Evolutionary conservation across 768 basidiomycete species (phyloP).

Genomic region (Leucosporidium scottii): DNA sequence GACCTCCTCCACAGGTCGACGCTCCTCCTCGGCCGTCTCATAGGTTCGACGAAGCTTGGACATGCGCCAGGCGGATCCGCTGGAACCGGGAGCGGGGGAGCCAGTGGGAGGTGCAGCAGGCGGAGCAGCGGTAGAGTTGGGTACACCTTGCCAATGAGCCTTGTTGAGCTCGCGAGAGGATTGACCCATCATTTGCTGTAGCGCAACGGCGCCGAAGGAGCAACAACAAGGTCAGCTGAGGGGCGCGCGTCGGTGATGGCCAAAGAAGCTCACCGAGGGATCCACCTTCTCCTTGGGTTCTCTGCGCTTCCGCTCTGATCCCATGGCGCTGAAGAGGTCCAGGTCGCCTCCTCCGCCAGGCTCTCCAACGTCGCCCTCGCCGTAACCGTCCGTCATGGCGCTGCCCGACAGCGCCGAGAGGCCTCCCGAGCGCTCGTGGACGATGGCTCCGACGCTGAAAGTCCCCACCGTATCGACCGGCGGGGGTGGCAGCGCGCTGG

Average conservation of each 20-base stretch:
- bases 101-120: conserved; percentile 46
- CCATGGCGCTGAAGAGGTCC: conserved; percentile 86
- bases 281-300: conserved; percentile 40
- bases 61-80: conserved; percentile 96
- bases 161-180: conserved; percentile 43
- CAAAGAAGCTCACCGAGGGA: conserved; percentile 12
- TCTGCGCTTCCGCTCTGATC: conserved; percentile 65
- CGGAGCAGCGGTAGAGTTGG: conserved; percentile 45
- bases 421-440: conserved; percentile 16
- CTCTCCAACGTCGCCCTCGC: conserved; percentile 42
- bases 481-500: conserved; percentile 55
- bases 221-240: conserved; percentile 40
- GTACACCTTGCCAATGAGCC: conserved; percentile 41
- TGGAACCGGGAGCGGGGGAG: conserved; percentile 65
- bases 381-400: conserved; percentile 42
- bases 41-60: conserved; percentile 85
- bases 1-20: conserved; percentile 62
- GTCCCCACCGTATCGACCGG: conserved; percentile 46
- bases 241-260: background rate
- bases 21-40: conserved; percentile 83
- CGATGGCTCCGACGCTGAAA: conserved; percentile 17
- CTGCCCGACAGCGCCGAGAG: conserved; percentile 4
- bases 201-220: conserved; percentile 65
- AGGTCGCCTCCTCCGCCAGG: conserved; percentile 51
- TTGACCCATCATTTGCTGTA: conserved; percentile 54